phyloP scores from a whole-genome alignment of 2,329 filamentous ascomycete species.

The Fusarium sp. region DNA sequence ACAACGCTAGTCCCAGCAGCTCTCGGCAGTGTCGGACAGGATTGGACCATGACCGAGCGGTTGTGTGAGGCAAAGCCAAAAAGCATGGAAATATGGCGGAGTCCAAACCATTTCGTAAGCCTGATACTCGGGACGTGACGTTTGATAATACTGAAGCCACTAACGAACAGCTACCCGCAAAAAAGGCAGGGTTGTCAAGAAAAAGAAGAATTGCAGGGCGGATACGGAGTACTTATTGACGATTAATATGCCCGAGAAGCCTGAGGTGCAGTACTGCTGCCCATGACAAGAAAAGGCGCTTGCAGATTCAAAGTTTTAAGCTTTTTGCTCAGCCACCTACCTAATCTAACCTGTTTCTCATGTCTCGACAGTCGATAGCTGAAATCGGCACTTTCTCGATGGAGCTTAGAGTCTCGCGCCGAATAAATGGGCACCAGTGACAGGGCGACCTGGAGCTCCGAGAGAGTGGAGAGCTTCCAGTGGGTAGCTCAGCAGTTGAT shows the following conservation, averaged over 20 bases:
- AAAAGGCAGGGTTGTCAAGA: conserved; percentile 1
- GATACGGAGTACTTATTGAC: too few relatives aligned
- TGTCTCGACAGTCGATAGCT: not conserved
- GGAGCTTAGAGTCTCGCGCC: conserved; percentile 22
- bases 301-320: conserved; percentile 33
- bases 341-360: conserved; percentile 15
- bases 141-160: conserved; percentile 6
- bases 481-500: conserved; percentile 20
- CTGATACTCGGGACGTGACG: conserved; percentile 9
- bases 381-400: conserved; percentile 32
- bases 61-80: conserved; percentile 9
- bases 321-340: conserved; percentile 31
- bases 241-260: too few relatives aligned
- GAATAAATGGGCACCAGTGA: conserved; percentile 38
- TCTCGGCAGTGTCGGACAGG: conserved; percentile 27
- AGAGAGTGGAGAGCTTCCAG: conserved; percentile 25
- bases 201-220: not conserved
- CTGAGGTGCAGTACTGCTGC: too few relatives aligned
- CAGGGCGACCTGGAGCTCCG: conserved; percentile 33
- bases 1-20: conserved; percentile 14
- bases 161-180: not conserved
- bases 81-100: conserved; percentile 13
- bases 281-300: not conserved
- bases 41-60: not conserved
- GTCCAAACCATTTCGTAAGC: conserved; percentile 13